Percentiles rank a stretch among this genome's conserved stretches.
phyloP scores from a whole-genome alignment of 108 stramenopile species.

The Conticribra weissflogii region DNA sequence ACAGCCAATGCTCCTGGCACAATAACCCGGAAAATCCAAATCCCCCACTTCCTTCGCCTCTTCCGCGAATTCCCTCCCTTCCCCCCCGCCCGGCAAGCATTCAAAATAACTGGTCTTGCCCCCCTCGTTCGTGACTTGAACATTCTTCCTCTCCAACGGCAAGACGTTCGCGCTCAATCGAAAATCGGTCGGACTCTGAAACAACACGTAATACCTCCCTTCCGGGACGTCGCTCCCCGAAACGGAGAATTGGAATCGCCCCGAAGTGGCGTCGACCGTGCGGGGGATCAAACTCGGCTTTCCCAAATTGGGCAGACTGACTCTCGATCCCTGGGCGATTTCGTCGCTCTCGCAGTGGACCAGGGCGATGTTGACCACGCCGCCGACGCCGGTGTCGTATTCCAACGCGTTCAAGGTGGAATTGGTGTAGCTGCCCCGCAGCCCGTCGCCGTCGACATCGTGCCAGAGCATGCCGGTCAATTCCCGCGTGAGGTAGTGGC shows the following conservation, averaged over 20 bases:
- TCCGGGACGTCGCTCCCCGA: neutral
- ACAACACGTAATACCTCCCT: constrained; percentile 41
- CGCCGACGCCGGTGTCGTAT: constrained; percentile 21
- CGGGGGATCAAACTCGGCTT: neutral
- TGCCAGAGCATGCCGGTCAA: constrained; percentile 18
- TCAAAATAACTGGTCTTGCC: neutral
- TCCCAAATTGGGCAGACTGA: neutral
- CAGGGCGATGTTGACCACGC: constrained; percentile 17
- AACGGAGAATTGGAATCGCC: constrained; percentile 9
- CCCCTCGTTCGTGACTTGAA: neutral
- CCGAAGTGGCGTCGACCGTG: neutral
- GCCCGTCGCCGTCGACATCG: constrained; percentile 26
- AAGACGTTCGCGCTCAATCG: constrained; percentile 18
- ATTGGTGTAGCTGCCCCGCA: constrained; percentile 22
- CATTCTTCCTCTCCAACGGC: constrained; percentile 12
- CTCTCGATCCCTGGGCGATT: neutral
- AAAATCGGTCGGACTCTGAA: constrained; percentile 11
- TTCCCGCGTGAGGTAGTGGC: constrained; percentile 7
- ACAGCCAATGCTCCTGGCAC: constrained; percentile 33
- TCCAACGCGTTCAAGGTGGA: constrained; percentile 35
- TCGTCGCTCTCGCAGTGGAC: constrained; percentile 20
- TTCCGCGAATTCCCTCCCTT: constrained; percentile 10
- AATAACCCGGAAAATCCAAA: constrained; percentile 38
- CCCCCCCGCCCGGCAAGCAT: constrained; percentile 27
- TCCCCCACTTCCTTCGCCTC: constrained; percentile 17